phyloP scores from a whole-genome alignment of 352 stramenopile species.

The Blastocystis sp. region DNA sequence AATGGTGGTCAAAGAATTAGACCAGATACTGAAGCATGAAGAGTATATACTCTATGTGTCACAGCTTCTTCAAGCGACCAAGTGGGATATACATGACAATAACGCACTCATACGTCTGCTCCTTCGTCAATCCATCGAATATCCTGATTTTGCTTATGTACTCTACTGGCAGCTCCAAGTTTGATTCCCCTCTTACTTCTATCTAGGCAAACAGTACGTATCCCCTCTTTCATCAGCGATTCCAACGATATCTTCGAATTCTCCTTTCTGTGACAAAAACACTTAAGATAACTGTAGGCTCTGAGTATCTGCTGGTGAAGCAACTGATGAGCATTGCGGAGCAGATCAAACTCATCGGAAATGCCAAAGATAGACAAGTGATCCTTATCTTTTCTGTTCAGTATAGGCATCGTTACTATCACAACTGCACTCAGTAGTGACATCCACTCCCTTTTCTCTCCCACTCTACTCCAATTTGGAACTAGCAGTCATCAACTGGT shows the following conservation, averaged over 20 bases:
- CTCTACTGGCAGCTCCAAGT: conserved; percentile 71
- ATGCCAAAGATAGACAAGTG: background rate
- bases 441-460: conserved; percentile 80
- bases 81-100: conserved; percentile 70
- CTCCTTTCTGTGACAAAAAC: conserved; percentile 58
- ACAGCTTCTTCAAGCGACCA: conserved; percentile 69
- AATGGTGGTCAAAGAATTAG: background rate
- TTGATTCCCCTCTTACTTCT: background rate
- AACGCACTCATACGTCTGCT: conserved; percentile 70
- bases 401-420: conserved; percentile 69
- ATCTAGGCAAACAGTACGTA: conserved; percentile 52
- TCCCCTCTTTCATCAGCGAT: conserved; percentile 55
- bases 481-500: conserved; percentile 73
- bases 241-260: conserved; percentile 62
- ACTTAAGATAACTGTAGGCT: conserved; percentile 74
- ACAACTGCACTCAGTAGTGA: conserved; percentile 68
- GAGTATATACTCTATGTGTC: conserved; percentile 41
- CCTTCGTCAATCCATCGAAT: conserved; percentile 67
- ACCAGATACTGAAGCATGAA: background rate
- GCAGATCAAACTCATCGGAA: conserved; percentile 69
- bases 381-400: conserved; percentile 60
- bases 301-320: conserved; percentile 81
- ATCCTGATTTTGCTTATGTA: conserved; percentile 67
- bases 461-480: conserved; percentile 77
- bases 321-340: conserved; percentile 76